Base-by-base conservation (phyloP, 2,329 filamentous ascomycete species). In the Aspergillus uvarum region DNA sequence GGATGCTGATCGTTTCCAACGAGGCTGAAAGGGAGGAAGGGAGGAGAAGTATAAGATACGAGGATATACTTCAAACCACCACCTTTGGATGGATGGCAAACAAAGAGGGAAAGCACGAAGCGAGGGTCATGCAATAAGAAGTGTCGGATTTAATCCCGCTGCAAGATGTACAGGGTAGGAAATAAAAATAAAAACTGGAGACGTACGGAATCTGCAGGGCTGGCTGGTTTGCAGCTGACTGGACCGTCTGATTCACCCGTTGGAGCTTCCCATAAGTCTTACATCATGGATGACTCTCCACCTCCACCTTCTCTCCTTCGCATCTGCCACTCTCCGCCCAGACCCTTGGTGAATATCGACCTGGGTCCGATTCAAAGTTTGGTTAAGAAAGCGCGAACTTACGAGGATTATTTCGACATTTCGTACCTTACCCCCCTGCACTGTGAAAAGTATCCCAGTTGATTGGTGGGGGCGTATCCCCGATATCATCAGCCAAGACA, bases 11-110 rank as follows among this genome's bases (percentile, higher is more conserved):
- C 16, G 11, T 14, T 52, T 38, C 67, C 32, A 35, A n/a, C 48
- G 19, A 47, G 54, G 52, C 29, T 53, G 51, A 89, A 35, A 87
- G 50, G 83, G 85, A 21, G 88, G 77, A 68, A 35, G 32, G 88
- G 89, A 70, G n/a, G 4, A n/a, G 51, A 12, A 24, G 8, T 21
- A 31, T 14, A 11, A 54, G 38, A 26, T 54, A 54, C 51, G 50
- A 35, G 29, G 19, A 52, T 3, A 22, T 42, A 14, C 24, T 51
- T 38, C 38, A 19, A 44, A 4, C n/a, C 38, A 35, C 32, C 12
- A 12, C 26, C 8, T 7, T 3, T 29, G 26, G 7, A 16, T 44
- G 38, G 38, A 44, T 19, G 38, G 38, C 38, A 19, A 44, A 44
- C 38, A 19, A 44, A 44, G 32, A 12, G 12, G 11, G 14, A 12